Evolutionary conservation across 1,139 yeast genomes (phyloP).

Genomic region (Magnusiomyces sp.): DNA sequence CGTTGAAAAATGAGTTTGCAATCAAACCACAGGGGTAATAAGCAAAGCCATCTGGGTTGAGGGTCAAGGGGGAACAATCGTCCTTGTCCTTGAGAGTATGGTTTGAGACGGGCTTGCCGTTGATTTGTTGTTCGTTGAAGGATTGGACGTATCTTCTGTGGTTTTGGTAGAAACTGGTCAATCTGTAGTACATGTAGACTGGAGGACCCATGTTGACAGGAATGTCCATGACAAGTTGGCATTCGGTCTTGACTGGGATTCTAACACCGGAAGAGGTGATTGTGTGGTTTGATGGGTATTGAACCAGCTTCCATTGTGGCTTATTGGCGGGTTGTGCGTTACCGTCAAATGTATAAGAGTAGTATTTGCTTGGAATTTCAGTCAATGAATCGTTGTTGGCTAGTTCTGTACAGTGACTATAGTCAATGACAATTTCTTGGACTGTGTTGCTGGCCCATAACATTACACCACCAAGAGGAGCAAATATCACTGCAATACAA

Average conservation of each 20-base stretch:
- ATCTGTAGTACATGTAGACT: constrained; percentile 67
- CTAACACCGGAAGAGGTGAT: constrained; percentile 17
- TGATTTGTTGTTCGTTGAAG: constrained; percentile 81
- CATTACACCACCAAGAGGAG: constrained; percentile 89
- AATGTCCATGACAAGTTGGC: constrained; percentile 70
- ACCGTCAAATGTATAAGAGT: constrained; percentile 43
- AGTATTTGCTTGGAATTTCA: constrained; percentile 54
- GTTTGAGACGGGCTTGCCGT: constrained; percentile 59
- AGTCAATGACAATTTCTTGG: constrained; percentile 74
- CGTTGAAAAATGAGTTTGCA: constrained; percentile 90
- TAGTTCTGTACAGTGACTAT: constrained; percentile 57
- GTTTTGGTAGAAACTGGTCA: constrained; percentile 81
- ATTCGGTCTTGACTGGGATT: constrained; percentile 32
- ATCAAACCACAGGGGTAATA: constrained; percentile 92
- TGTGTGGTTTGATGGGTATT: constrained; percentile 32
- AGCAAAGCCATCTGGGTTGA: constrained; percentile 43
- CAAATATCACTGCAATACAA: constrained; percentile 68
- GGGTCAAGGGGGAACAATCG: constrained; percentile 77
- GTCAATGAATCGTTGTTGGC: constrained; percentile 50
- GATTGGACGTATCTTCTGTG: constrained; percentile 91
- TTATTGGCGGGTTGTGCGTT: constrained; percentile 24
- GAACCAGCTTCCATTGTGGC: constrained; percentile 62
- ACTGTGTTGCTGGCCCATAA: constrained; percentile 70
- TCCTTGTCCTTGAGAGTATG: constrained; percentile 62
- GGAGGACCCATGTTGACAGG: constrained; percentile 71